Percentiles rank a stretch among this genome's conserved stretches.
Evolutionary conservation across 2,329 filamentous ascomycete species (phyloP).

Genomic region (Colletotrichum sp.): DNA sequence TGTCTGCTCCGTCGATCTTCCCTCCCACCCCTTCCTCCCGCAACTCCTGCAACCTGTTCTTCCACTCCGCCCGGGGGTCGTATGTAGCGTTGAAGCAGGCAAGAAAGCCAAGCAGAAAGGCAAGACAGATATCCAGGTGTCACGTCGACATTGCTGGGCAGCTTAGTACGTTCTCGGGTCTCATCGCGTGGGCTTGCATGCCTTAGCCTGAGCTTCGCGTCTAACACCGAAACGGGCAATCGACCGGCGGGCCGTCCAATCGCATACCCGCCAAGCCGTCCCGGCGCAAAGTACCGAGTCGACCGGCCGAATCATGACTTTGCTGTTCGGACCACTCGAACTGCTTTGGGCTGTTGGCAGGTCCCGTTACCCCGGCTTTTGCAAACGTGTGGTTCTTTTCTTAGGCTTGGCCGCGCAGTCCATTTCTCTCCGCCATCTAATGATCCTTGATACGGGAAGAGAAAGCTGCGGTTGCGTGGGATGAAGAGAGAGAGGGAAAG

Average conservation of each 20-base stretch:
- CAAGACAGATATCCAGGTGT: background rate
- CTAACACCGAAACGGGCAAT: slow-evolving; percentile 20
- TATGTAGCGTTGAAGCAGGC: background rate
- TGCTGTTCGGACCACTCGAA: background rate
- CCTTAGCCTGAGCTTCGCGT: slow-evolving; percentile 16
- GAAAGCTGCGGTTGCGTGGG: background rate
- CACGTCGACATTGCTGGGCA: background rate
- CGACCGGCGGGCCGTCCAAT: slow-evolving; percentile 15
- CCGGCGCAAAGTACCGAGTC: slow-evolving; percentile 17
- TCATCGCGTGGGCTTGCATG: slow-evolving; percentile 11
- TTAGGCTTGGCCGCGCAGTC: background rate
- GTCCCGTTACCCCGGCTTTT: slow-evolving; percentile 10
- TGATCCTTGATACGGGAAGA: background rate
- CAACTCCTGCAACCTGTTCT: background rate
- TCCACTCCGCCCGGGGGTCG: background rate
- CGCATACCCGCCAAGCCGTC: slow-evolving; percentile 8
- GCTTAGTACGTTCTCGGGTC: background rate
- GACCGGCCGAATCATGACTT: background rate
- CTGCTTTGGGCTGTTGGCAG: background rate
- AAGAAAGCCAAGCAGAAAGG: background rate
- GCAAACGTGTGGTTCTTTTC: background rate
- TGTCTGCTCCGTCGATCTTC: background rate
- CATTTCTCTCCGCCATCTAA: background rate
- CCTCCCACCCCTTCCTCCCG: background rate
- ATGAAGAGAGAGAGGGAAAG: background rate